phyloP scores from a whole-genome alignment of 495 filamentous ascomycete genomes.

The Podospora pseudopauciseta region DNA sequence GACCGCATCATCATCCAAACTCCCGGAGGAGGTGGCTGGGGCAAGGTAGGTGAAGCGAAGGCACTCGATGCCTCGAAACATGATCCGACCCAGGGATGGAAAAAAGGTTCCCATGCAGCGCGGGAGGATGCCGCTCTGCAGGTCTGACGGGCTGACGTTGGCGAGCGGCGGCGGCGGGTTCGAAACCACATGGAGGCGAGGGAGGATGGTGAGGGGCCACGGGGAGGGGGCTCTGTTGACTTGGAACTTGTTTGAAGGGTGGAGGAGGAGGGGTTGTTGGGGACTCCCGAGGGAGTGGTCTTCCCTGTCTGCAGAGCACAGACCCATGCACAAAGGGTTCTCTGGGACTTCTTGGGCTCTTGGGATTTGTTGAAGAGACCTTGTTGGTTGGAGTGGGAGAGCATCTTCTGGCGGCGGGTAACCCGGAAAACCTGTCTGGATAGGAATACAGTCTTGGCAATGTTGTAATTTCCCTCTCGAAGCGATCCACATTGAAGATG shows the following conservation, averaged over 20 bases:
- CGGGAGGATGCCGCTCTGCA: conserved; percentile 53
- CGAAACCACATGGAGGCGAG: background rate
- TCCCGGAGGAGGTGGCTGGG: conserved; percentile 74
- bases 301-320: background rate
- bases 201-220: background rate
- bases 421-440: background rate
- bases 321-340: background rate
- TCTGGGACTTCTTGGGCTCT: background rate
- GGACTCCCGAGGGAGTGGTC: conserved; percentile 1
- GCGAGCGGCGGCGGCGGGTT: background rate
- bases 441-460: background rate
- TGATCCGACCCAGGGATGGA: conserved; percentile 59
- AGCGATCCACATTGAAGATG: background rate
- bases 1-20: conserved; percentile 78
- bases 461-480: background rate
- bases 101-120: conserved; percentile 55
- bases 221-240: background rate
- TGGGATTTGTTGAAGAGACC: background rate
- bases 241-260: background rate
- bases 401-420: background rate
- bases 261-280: conserved; percentile 1
- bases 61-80: conserved; percentile 29
- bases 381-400: background rate
- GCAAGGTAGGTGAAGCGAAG: conserved; percentile 54
- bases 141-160: conserved; percentile 20